These are phyloP conservation scores for Ballota nigra DNA, from an alignment of 257 asterid genomes.

Conservation along the genomic window DNA sequence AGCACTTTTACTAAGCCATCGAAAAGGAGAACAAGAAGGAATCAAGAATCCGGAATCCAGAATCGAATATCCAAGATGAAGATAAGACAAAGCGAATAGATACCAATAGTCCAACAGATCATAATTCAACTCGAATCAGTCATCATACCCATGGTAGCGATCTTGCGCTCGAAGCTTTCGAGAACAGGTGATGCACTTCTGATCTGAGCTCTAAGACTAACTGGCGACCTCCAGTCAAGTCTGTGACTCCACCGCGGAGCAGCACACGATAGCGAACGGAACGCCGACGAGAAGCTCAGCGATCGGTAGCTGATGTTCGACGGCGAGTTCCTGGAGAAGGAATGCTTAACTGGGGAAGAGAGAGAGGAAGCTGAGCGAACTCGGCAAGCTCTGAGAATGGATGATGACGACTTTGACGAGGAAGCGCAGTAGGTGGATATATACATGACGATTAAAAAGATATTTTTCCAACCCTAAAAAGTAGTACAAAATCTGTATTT, in stretches of 20 bases:
- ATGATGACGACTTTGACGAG: constrained; percentile 39
- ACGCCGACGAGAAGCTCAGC: constrained; percentile 28
- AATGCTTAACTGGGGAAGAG: constrained; percentile 24
- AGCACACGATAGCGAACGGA: constrained; percentile 38
- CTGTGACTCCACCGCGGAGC: constrained; percentile 52
- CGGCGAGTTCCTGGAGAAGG: constrained; percentile 23
- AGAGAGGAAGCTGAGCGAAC: constrained; percentile 44
- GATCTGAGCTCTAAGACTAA: constrained; percentile 61
- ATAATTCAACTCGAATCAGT: neutral
- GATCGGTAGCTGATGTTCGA: constrained; percentile 34
- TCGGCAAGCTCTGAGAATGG: constrained; percentile 44
- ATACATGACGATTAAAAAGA: constrained; percentile 38
- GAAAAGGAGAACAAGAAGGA: constrained; percentile 8
- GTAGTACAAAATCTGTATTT: neutral
- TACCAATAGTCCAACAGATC: neutral
- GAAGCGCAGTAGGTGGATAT: constrained; percentile 43
- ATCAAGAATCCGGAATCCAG: no score
- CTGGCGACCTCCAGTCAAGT: constrained; percentile 43
- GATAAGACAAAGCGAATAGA: neutral
- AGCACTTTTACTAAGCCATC: neutral
- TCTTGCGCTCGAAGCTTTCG: constrained; percentile 52
- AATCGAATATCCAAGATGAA: neutral
- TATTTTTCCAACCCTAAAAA: constrained; percentile 19
- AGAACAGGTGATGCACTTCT: constrained; percentile 45
- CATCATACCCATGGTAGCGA: constrained; percentile 68